Evolutionary conservation across 495 filamentous ascomycete genomes (phyloP).

Genomic region (Trichoderma erinaceum): DNA sequence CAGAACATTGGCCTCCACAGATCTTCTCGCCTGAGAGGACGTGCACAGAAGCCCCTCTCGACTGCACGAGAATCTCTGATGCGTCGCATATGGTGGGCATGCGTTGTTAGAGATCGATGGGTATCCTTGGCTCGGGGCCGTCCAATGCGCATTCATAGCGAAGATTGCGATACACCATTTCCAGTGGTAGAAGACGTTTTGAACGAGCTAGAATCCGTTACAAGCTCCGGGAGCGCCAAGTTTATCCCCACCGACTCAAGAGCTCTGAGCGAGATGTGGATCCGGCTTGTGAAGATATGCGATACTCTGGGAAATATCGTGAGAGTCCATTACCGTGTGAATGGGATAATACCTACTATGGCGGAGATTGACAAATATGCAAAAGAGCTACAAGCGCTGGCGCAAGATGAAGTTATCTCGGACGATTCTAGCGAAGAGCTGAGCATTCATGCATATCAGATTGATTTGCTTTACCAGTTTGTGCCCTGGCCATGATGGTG

Average conservation of each 20-base stretch:
- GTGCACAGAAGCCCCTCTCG: constrained; percentile 23
- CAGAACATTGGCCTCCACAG: constrained; percentile 35
- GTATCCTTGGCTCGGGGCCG: constrained; percentile 33
- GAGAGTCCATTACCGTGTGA: constrained; percentile 20
- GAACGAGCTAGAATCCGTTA: constrained; percentile 23
- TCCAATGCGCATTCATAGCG: constrained; percentile 32
- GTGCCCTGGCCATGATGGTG: neutral
- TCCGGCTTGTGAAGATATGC: constrained; percentile 19
- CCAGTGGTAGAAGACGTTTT: constrained; percentile 28
- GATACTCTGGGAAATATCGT: constrained; percentile 17
- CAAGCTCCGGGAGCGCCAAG: neutral
- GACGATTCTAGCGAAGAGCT: constrained; percentile 14
- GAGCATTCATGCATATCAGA: constrained; percentile 16
- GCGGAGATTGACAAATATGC: constrained; percentile 17
- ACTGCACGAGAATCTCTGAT: constrained; percentile 29
- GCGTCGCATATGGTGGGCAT: constrained; percentile 39
- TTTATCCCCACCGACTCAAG: constrained; percentile 17
- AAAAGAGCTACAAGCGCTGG: constrained; percentile 15
- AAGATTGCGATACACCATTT: constrained; percentile 31
- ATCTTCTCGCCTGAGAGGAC: constrained; percentile 20
- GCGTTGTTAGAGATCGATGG: constrained; percentile 37
- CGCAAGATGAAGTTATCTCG: neutral
- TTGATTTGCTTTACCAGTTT: constrained; percentile 20
- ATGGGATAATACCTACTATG: constrained; percentile 10
- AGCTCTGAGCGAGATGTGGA: constrained; percentile 20